A percentile compares a stretch with the other conserved stretches of the same genome.
Conservation (phyloP, 805 yeast genomes). For the Metschnikowia noctiluminum region DNA sequence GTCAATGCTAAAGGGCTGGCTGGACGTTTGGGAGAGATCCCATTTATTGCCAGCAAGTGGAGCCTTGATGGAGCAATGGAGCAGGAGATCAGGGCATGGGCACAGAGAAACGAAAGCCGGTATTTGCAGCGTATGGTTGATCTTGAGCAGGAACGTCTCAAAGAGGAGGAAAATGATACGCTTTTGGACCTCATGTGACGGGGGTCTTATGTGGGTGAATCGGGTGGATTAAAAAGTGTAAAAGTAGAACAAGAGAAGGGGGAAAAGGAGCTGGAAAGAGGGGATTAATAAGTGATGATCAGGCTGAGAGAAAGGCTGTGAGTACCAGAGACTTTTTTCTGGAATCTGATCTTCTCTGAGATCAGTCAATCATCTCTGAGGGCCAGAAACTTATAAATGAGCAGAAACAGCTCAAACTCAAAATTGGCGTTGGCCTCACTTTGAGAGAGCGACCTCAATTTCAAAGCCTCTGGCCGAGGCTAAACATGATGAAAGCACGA, state of each 20-base stretch:
- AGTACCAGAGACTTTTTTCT: too few relatives aligned
- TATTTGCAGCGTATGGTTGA: constrained; percentile 24
- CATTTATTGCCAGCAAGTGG: constrained; percentile 37
- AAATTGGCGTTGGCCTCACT: too few relatives aligned
- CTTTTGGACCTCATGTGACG: constrained; percentile 30
- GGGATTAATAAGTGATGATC: background rate
- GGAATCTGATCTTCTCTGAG: too few relatives aligned
- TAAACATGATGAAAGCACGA: too few relatives aligned
- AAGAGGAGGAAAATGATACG: constrained; percentile 28
- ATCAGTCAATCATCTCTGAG: too few relatives aligned
- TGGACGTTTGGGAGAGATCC: constrained; percentile 27
- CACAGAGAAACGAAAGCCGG: constrained; percentile 17
- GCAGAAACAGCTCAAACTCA: too few relatives aligned
- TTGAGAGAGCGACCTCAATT: too few relatives aligned
- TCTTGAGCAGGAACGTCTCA: constrained; percentile 22
- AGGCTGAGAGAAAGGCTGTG: too few relatives aligned
- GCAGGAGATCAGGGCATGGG: constrained; percentile 22
- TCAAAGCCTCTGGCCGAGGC: too few relatives aligned
- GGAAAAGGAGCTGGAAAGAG: background rate
- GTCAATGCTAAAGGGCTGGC: constrained; percentile 28
- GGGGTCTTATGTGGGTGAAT: too few relatives aligned
- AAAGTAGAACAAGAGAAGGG: background rate
- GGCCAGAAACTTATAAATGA: too few relatives aligned
- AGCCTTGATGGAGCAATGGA: constrained; percentile 29
- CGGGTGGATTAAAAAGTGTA: background rate